phyloP scores from a whole-genome alignment of 1,139 yeast genomes.

The Waltiozyma sp. region DNA sequence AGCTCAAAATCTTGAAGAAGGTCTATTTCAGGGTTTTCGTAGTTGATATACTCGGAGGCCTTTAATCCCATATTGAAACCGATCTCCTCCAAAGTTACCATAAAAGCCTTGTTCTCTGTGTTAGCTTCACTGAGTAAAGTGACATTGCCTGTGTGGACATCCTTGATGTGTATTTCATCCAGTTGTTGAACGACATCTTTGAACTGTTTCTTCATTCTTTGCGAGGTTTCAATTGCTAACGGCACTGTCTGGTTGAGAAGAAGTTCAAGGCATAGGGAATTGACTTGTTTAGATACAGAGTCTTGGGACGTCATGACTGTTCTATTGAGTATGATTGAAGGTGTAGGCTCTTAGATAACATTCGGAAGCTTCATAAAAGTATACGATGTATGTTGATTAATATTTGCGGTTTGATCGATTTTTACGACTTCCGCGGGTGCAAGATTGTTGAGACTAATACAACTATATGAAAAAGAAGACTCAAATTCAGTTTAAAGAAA shows the following conservation, averaged over 20 bases:
- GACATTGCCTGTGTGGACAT: slow-evolving; percentile 31
- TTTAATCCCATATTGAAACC: slow-evolving; percentile 73
- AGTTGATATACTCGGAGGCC: slow-evolving; percentile 60
- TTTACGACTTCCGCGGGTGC: too few relatives aligned
- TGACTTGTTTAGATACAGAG: slow-evolving; percentile 24
- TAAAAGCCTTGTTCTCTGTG: slow-evolving; percentile 39
- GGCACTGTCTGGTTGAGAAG: slow-evolving; percentile 72
- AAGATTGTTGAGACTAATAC: too few relatives aligned
- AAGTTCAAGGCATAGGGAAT: slow-evolving; percentile 41
- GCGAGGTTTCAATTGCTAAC: slow-evolving; percentile 47
- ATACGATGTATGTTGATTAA: too few relatives aligned
- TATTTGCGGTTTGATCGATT: too few relatives aligned
- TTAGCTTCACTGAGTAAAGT: slow-evolving; percentile 27
- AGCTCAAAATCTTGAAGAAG: slow-evolving; percentile 41
- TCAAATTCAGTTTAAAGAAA: too few relatives aligned
- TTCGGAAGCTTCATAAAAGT: too few relatives aligned
- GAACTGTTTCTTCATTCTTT: slow-evolving; percentile 18
- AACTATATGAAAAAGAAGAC: too few relatives aligned
- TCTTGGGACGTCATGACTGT: too few relatives aligned
- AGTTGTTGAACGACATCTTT: slow-evolving; percentile 6
- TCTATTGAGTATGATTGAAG: too few relatives aligned
- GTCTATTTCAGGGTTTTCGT: slow-evolving; percentile 29
- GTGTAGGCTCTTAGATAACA: too few relatives aligned
- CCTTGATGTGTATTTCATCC: slow-evolving; percentile 17
- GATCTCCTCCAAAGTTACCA: slow-evolving; percentile 49